Base-by-base conservation (phyloP, 805 yeast species). In the Cyberlindnera bimundalis region DNA sequence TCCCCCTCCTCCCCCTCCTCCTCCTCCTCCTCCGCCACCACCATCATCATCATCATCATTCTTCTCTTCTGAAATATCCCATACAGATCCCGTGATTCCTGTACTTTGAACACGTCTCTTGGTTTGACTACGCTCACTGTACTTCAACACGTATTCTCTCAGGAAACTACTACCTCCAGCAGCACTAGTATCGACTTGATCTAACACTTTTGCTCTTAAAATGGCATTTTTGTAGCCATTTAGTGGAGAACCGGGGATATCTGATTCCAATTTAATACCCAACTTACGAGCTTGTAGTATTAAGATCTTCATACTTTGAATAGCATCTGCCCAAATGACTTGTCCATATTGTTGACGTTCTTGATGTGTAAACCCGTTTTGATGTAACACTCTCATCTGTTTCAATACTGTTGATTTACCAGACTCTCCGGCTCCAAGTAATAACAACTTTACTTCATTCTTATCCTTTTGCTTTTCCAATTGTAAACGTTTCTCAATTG, bases 341-440 rank as follows among this genome's bases (percentile, higher is more conserved):
- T 88, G 89, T 3, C 84, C 62, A 60, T 89, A 93, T 59, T 85
- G 90, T 32, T 70, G 54, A 39, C 96, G 70, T 61, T 93, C 98
- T 47, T 79, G 84, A 36, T 74, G 75, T 1, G 84, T 70, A 65
- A 91, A 93, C 2, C 96, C 95, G 32, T 84, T 82, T 45, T 87
- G 84, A 59, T 93, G 97, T 30, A 89, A 62, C 14, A 93, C 69
- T 52, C 84, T 78, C 79, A 90, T 74, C 60, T 90, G 97, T 61
- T 90, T 90, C 50, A 90, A 65, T 6, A 90, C 96, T 0, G 98
- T 90, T 2, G 96, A 84, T 59, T 90, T 90, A 6, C 98, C 97
- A 37, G 91, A 81, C 59, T 90, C 98, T 5, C 97, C 98, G 0
- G 98, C 86, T 30, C 98, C 96, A 26, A 89, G 65, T n/a, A 91